Evolutionary conservation across 441 rosid species (phyloP), one percentile per base, ranked within the genome.

Genomic region (Erodium texanum): DNA sequence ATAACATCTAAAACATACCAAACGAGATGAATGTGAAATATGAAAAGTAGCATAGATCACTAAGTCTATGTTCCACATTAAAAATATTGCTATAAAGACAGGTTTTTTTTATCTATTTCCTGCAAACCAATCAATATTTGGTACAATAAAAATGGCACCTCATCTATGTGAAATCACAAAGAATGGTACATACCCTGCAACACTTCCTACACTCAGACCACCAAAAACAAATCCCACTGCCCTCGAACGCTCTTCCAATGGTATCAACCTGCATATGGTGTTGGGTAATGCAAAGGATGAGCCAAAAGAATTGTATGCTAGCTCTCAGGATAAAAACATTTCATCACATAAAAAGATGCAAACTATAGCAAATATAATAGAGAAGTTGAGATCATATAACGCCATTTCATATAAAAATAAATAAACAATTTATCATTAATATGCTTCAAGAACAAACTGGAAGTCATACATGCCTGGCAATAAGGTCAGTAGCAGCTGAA

Each of bases 221-320:
- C 98, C 92, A 73, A 93, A 93, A 66, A 90, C 96, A 78, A 93
- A 87, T 72, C 92, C 88, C 27, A 93, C 98, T 12, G 97, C 98
- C 63, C 97, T 82, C 69, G 98, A 90, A 58, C 96, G 96, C 75
- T 93, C 97, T 79, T 87, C 86, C 74, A 90, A 74, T 70, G 98
- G 98, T 76, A 90, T 90, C 36, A 84, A 71, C 84, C 98, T 90
- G 91, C 80, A 77, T 56, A 48, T 66, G 45, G 59, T 66, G 66
- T 68, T 64, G 65, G 52, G 65, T 3, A 75, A 69, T 52, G 72
- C 50, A 61, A 70, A 70, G 70, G 68, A 43, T 66, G 34, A 38
- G 34, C 32, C 54, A 73, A 73, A 36, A 12, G 65, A 76, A 56
- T 3, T 59, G 64, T 34, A 43, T 43, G 27, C 52, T 20, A 69